Evolutionary conservation across 176 grass and related monocot species (phyloP).

Genomic region (Oryza rufipogon): DNA sequence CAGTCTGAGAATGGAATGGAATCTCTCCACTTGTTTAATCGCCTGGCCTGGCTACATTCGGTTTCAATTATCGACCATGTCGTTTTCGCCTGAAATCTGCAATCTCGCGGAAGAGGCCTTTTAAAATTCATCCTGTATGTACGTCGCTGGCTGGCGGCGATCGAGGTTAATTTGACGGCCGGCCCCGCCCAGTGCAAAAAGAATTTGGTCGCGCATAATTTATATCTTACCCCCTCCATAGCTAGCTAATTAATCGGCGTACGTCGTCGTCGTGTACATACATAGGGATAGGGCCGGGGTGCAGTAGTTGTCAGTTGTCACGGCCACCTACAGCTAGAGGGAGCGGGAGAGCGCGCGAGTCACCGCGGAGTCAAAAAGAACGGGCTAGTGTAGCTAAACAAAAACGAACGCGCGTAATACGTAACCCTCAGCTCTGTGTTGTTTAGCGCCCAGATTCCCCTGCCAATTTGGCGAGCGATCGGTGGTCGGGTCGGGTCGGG

Average conservation of each 20-base stretch:
- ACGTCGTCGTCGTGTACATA: neutral
- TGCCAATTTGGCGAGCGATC: neutral
- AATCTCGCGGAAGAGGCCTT: slow-evolving; percentile 8
- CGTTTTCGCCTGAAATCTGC: slow-evolving; percentile 42
- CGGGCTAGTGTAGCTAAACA: slow-evolving; percentile 6
- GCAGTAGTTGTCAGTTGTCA: slow-evolving; percentile 27
- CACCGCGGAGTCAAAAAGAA: slow-evolving; percentile 13
- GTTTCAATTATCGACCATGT: slow-evolving; percentile 38
- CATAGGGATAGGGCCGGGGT: too few relatives aligned
- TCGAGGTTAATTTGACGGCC: neutral
- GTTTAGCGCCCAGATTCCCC: slow-evolving; percentile 45
- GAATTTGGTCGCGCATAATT: neutral
- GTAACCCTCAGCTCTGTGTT: neutral
- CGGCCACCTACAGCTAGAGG: slow-evolving; percentile 36
- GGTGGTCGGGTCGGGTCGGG: neutral
- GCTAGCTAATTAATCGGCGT: neutral
- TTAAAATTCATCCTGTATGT: slow-evolving; percentile 3
- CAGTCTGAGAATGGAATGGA: slow-evolving; percentile 42
- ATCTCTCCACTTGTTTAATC: slow-evolving; percentile 43
- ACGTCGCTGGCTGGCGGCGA: slow-evolving; percentile 35
- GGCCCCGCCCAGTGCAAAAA: neutral
- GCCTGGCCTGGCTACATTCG: neutral
- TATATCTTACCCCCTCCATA: neutral
- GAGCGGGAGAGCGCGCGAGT: neutral
- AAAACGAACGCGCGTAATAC: neutral